Base-by-base conservation (phyloP, 2,329 filamentous ascomycete species). In the Domatiomyces globalis region DNA sequence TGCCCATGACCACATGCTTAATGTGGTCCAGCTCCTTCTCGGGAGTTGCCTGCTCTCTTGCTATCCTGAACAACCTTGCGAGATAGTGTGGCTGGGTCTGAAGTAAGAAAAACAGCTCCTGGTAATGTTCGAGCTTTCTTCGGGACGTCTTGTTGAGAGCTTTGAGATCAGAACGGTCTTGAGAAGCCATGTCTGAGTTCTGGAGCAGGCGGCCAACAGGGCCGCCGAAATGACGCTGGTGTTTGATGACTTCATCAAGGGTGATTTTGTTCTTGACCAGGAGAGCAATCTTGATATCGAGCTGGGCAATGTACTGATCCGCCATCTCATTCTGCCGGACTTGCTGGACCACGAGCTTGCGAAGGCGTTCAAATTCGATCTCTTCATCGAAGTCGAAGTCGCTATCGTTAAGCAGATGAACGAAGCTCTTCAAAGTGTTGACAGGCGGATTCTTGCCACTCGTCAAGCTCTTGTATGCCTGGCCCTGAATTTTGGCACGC, bases 251-350 rank as follows among this genome's bases (percentile, higher is more conserved):
- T 69, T 98, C 94, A 63, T 98, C 92, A 3, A 98, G 76, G 0
- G 92, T 96, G 63, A 98, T 98, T 69, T 98, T 98, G 78, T 98
- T 98, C 76, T 96, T 96, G 62, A 98, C 92, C 17, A 98, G 76
- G 2, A 98, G 78, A 1, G 92, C 92, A 66, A 98, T 98, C 72
- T 98, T 98, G 74, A 98, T 95, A 64, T 98, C 94, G 36, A 98
- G 78, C 65, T 98, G 92, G 62, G 95, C 89, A 60, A 98, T 95
- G 64, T 98, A 98, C 65, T 95, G 88, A 69, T 98, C 92, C 42
- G 94, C 80, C 73, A 94, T 83, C 69, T 98, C 92, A 63, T 98
- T 98, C 61, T 95, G 89, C 46, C 90, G 84, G 8, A 98, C 92
- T 65, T 96, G 89, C 64, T 96, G 89, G 5, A 98, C 89, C 15